phyloP scores from a whole-genome alignment of 2,329 filamentous ascomycete genomes.

The Aspergillus luchuensis region DNA sequence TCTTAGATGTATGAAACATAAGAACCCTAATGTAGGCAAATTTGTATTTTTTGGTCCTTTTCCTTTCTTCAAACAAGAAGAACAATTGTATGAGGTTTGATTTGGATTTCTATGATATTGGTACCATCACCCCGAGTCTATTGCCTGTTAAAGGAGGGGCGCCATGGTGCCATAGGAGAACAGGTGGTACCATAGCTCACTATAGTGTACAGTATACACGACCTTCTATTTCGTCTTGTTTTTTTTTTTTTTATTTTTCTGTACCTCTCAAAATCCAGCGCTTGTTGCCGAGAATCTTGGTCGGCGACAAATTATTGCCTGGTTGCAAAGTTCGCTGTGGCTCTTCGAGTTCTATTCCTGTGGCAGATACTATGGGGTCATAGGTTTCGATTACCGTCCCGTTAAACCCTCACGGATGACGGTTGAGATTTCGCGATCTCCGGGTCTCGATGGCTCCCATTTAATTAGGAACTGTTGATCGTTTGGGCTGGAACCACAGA shows the following conservation, averaged over 20 bases:
- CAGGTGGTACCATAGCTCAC: background rate
- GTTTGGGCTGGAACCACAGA: slow-evolving; percentile 18
- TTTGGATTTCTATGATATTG: too few species aligned
- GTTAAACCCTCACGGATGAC: background rate
- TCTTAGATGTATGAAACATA: background rate
- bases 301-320: slow-evolving; percentile 4
- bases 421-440: slow-evolving; percentile 11
- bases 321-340: background rate
- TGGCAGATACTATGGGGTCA: slow-evolving; percentile 1
- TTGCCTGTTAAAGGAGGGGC: background rate
- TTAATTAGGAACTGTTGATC: slow-evolving; percentile 23
- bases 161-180: background rate
- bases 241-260: too few species aligned
- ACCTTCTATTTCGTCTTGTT: background rate
- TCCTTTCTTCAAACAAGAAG: background rate
- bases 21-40: background rate
- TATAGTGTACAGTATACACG: background rate
- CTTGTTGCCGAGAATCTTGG: background rate
- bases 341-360: slow-evolving; percentile 7
- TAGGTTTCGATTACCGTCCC: slow-evolving; percentile 1
- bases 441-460: slow-evolving; percentile 11
- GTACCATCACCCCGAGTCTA: background rate
- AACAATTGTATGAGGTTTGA: background rate
- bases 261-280: background rate
- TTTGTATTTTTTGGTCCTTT: background rate